Base-by-base conservation (phyloP, 2,329 filamentous ascomycete genomes). In the Trichoderma breve region DNA sequence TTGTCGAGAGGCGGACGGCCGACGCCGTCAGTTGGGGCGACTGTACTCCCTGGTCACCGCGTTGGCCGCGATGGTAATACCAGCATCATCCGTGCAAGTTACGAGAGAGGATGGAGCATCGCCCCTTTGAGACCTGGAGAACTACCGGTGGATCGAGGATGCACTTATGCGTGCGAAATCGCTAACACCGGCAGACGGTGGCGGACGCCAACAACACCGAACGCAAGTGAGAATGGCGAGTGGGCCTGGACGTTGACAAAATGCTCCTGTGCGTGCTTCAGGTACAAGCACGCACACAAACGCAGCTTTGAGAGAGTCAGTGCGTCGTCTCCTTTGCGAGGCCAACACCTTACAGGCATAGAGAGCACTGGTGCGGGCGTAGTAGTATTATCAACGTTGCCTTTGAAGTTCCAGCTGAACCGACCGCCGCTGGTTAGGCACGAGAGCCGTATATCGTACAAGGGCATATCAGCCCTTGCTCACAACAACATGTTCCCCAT, bases 101-200 rank as follows among this genome's bases (percentile, higher is more conserved):
- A 55, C 63, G 47, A 55, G 30, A 53, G 30, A 34, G 43, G 43
- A 51, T 69, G 36, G 57, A 53, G 66, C 21, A 26, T 8, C 43
- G 32, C 67, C 67, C 67, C 57, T 70, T 70, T 70, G 67, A 61
- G 63, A 63, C 60, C 66, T 51, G 58, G 36, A 53, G 60, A 71
- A 65, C 60, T 60, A 67, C 71, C 51, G 67, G 66, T 70, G 57
- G 71, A 71, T 71, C 65, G 67, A 51, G 67, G 53, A 61, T 70
- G 67, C 57, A 47, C 57, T 51, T 69, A 63, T 71, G 58, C 68
- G 60, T 57, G 68, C 68, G 32, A 64, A 55, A 70, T 64, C 47
- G 61, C 47, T 21, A 65, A 34, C 47, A 36, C 63, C 55, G 65
- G 51, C 36, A 43, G 30, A 60, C 34, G 36, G 66, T 51, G 36